Evolutionary conservation across 257 asterid species (phyloP), one percentile per base, ranked within the genome.

Genomic region (Solanum phureja): DNA sequence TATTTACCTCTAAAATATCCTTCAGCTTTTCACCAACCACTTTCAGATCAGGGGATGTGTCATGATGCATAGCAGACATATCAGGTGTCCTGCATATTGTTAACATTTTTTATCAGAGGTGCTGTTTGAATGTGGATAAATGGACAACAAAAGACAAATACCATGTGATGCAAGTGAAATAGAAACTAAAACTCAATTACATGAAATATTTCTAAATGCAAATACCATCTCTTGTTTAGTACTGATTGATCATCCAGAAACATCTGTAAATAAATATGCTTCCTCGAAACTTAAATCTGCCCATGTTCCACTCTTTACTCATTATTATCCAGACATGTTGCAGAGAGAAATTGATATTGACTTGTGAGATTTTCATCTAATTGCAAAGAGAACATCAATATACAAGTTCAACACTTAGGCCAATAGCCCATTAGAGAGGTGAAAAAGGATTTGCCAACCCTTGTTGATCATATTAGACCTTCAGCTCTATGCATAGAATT

Each of bases 41-140:
- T 86, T 84, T 92, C 88, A 96, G 92, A 91, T 96, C 98, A 38
- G 96, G 46, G 11, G 98, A 90, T 10, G 93, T 89, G 88, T 96
- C 99, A 76, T 94, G 98, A 90, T 96, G 99, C 95, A 96, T 95
- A 27, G 98, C 98, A 14, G 99, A 95, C 97, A 95, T 93, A 9
- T 91, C 98, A 6, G 99, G 98, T 42, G 99, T 95, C 93, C 98
- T 96, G 96, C 88, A 83, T 84, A 87, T 75, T 27, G 85, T 44
- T 52, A 6, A 84, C 34, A 86, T 64, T 49, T 40, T 40, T 83
- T 76, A 14, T 58, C 44, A 49, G 11, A 5, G 33, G 19, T 21
- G 35, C 72, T 24, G 49, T 79, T 34, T 18, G 86, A n/a, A 49
- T 14, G 13, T 21, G 68, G 49, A 71, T 12, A 68, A 58, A 86